Conservation (phyloP, 1,284 basidiomycete species). For the Naganishia sp. region DNA sequence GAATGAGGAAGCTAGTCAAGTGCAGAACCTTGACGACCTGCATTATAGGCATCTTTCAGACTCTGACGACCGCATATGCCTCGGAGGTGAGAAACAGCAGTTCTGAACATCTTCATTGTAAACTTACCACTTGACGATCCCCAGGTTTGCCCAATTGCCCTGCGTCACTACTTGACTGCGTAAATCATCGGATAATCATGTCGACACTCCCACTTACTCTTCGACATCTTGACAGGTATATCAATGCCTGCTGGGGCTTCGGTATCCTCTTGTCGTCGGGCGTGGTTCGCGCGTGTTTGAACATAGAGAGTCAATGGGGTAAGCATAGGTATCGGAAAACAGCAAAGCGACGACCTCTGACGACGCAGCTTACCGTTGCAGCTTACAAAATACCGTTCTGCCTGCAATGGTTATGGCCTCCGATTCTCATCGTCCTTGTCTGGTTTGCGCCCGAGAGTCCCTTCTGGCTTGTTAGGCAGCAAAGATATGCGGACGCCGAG, state of each 20-base stretch:
- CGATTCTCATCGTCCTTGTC: conserved; percentile 46
- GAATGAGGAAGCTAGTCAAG: no score
- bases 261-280: conserved; percentile 55
- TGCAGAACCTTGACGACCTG: not conserved
- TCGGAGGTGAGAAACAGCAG: conserved; percentile 38
- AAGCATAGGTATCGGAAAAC: conserved; percentile 17
- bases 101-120: no score
- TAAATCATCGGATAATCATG: conserved; percentile 50
- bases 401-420: conserved; percentile 54
- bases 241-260: conserved; percentile 58
- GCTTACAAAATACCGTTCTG: conserved; percentile 30
- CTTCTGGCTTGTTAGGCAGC: conserved; percentile 46
- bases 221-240: conserved; percentile 26
- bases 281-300: conserved; percentile 43
- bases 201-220: conserved; percentile 41
- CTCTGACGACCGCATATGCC: conserved; percentile 57
- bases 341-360: conserved; percentile 7
- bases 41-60: conserved; percentile 47
- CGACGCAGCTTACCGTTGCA: conserved; percentile 7
- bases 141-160: conserved; percentile 56
- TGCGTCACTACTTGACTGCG: conserved; percentile 57
- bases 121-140: no score
- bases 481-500: conserved; percentile 37
- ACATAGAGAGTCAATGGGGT: conserved; percentile 41
- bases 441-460: conserved; percentile 47